These are phyloP conservation scores for Knoxdaviesia capensis DNA, from an alignment of 2,329 filamentous ascomycete species.

Conservation along the genomic window DNA sequence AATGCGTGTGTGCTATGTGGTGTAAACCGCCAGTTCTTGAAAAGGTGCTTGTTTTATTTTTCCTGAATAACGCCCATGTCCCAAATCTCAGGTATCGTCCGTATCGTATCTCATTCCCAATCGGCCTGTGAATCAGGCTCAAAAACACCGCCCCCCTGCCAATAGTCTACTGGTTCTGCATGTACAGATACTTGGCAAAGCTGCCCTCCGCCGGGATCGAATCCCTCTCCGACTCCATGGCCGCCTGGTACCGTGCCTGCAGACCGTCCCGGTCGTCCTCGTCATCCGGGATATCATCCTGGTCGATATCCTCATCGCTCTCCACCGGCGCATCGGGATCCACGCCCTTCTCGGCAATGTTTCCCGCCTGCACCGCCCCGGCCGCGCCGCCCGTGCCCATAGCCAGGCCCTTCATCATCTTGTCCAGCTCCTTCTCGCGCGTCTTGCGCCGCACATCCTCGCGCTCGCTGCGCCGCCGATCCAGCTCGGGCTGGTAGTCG, in stretches of 20 bases:
- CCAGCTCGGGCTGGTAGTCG: conserved; percentile 84
- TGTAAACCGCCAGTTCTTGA: too few species aligned
- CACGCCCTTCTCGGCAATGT: conserved; percentile 20
- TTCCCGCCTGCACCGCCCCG: conserved; percentile 9
- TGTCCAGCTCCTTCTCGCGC: conserved; percentile 66
- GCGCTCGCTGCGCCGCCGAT: conserved; percentile 54
- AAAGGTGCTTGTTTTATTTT: too few species aligned
- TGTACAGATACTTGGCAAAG: conserved; percentile 38
- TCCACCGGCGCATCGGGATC: conserved; percentile 21
- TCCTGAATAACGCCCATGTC: too few species aligned
- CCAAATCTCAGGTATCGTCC: too few species aligned
- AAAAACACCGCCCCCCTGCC: too few species aligned
- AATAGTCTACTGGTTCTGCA: conserved; percentile 13
- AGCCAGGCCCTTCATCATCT: conserved; percentile 86
- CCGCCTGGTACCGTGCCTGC: conserved; percentile 56
- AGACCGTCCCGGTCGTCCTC: conserved; percentile 45
- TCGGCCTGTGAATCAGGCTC: too few species aligned
- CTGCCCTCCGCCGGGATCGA: conserved; percentile 33
- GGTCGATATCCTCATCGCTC: conserved; percentile 37
- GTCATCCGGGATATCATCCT: conserved; percentile 37
- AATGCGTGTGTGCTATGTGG: too few species aligned
- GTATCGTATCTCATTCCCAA: too few species aligned
- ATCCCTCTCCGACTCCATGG: conserved; percentile 39
- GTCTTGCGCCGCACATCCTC: conserved; percentile 53
- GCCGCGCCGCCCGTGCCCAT: conserved; percentile 14